These are phyloP conservation scores for Cercospora nicotianae DNA, from an alignment of 2,329 filamentous ascomycete genomes.

Conservation along the genomic window DNA sequence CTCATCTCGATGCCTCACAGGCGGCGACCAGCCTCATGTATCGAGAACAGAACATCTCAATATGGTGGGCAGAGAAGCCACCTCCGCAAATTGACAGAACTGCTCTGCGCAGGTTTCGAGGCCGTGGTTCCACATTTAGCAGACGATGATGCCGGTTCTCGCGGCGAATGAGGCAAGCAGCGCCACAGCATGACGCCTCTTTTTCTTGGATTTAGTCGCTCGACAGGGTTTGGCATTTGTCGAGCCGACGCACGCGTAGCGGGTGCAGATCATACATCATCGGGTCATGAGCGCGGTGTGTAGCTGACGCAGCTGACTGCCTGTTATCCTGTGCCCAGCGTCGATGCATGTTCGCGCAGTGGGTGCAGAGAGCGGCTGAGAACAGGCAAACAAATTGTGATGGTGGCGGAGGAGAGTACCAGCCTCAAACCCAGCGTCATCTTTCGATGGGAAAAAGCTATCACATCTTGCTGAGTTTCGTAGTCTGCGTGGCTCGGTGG, in stretches of 20 bases:
- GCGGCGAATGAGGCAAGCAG: not conserved
- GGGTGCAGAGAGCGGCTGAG: not conserved
- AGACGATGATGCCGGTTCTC: not conserved
- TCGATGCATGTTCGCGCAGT: not conserved
- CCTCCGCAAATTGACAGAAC: not conserved
- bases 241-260: conserved; percentile 3
- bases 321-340: not conserved
- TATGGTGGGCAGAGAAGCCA: not conserved
- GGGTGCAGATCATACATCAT: conserved; percentile 8
- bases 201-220: not conserved
- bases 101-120: not conserved
- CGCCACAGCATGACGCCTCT: conserved; percentile 8
- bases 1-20: conserved; percentile 1
- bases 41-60: not conserved
- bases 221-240: not conserved
- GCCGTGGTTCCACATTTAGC: not conserved
- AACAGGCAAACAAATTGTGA: not conserved
- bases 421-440: conserved; percentile 3
- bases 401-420: not conserved
- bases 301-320: not conserved
- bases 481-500: not conserved
- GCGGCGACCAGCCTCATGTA: not conserved
- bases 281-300: conserved; percentile 1
- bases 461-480: not conserved
- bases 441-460: not conserved